Conservation (phyloP, 768 basidiomycete species). For the Polyporus arcularius region DNA sequence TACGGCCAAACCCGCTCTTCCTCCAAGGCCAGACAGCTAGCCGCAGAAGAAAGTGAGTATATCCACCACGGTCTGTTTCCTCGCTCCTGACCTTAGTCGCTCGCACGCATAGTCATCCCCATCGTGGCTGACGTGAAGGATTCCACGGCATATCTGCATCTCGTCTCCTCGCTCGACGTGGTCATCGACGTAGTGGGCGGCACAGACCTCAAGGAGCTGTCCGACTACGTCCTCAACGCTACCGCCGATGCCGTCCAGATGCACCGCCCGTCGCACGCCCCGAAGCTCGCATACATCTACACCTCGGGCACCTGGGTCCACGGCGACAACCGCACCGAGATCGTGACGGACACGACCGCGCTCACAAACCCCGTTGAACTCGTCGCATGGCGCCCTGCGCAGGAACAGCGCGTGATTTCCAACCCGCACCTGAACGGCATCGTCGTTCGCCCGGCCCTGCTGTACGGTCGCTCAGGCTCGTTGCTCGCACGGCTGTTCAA, state of each 20-base stretch:
- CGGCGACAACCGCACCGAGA: constrained; percentile 35
- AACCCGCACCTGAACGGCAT: constrained; percentile 40
- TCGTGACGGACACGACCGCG: constrained; percentile 39
- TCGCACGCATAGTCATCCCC: constrained; percentile 35
- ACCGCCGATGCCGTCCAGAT: constrained; percentile 27
- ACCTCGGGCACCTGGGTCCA: constrained; percentile 49
- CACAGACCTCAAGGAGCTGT: constrained; percentile 18
- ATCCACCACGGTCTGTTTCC: neutral
- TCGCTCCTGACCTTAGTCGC: neutral
- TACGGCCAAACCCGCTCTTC: constrained; percentile 45
- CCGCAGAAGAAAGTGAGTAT: constrained; percentile 42
- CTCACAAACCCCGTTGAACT: constrained; percentile 26
- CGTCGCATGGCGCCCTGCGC: constrained; percentile 35
- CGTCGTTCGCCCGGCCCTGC: constrained; percentile 45
- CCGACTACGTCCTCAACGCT: constrained; percentile 28
- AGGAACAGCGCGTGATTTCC: constrained; percentile 35
- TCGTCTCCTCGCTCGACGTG: constrained; percentile 35
- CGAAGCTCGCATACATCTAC: constrained; percentile 47
- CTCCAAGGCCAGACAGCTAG: constrained; percentile 35
- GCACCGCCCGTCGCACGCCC: constrained; percentile 31
- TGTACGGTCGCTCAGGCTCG: constrained; percentile 47
- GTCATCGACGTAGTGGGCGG: constrained; percentile 36
- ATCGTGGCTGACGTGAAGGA: constrained; percentile 31
- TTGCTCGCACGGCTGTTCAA: constrained; percentile 36
- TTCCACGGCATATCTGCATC: constrained; percentile 28